phyloP scores from a whole-genome alignment of 1,284 basidiomycete species.

The Quambalaria eucalypti region DNA sequence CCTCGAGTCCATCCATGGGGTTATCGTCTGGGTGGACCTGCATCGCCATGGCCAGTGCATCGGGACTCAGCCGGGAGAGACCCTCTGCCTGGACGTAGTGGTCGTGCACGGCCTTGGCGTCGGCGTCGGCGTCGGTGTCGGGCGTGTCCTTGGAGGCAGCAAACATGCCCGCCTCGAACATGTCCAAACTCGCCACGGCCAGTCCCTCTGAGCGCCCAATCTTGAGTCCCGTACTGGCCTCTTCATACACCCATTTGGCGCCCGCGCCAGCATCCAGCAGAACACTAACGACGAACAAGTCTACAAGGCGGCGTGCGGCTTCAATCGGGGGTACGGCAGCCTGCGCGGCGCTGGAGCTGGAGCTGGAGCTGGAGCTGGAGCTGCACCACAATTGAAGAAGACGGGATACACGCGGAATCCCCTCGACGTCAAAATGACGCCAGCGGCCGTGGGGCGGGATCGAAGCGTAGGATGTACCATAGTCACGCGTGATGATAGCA shows the following conservation, averaged over 20 bases:
- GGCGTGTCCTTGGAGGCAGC: slow-evolving; percentile 57
- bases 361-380: slow-evolving; percentile 5
- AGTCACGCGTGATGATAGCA: slow-evolving; percentile 73
- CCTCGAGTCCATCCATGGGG: slow-evolving; percentile 82
- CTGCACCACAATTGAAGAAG: slow-evolving; percentile 7
- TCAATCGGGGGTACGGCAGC: slow-evolving; percentile 13
- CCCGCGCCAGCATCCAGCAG: slow-evolving; percentile 89
- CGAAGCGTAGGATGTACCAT: slow-evolving; percentile 61
- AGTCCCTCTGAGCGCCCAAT: slow-evolving; percentile 78
- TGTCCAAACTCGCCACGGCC: slow-evolving; percentile 80
- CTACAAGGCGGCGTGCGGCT: slow-evolving; percentile 57
- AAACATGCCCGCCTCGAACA: slow-evolving; percentile 77
- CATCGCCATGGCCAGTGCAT: slow-evolving; percentile 62
- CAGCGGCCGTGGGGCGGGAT: slow-evolving; percentile 85
- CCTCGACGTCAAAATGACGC: slow-evolving; percentile 60
- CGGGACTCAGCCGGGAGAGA: slow-evolving; percentile 59
- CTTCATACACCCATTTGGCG: slow-evolving; percentile 68
- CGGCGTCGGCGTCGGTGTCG: background rate
- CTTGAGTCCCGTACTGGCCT: slow-evolving; percentile 55
- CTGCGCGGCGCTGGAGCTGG: too few relatives aligned
- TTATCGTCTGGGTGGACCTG: slow-evolving; percentile 65
- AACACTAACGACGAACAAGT: slow-evolving; percentile 86
- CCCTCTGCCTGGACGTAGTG: slow-evolving; percentile 56
- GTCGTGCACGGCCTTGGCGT: background rate
- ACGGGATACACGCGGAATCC: slow-evolving; percentile 23